Percentiles rank a stretch among this genome's conserved stretches.
These are phyloP conservation scores for Penicillium roqueforti DNA, from an alignment of 495 filamentous ascomycete species.

Conservation along the genomic window DNA sequence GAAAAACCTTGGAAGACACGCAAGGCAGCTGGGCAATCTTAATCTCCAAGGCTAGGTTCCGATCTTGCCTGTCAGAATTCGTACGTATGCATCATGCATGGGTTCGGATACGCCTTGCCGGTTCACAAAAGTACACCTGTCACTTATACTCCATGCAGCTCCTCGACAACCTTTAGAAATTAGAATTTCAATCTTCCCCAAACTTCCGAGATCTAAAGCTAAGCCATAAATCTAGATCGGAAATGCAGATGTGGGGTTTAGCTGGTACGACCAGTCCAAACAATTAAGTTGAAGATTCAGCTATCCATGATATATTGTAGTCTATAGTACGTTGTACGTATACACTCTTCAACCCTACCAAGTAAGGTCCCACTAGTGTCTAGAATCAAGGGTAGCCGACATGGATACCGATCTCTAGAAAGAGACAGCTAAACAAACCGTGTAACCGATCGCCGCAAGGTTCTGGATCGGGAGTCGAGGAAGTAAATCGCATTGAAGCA, in stretches of 20 bases:
- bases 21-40: no score
- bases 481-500: neutral
- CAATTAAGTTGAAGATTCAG: neutral
- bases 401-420: neutral
- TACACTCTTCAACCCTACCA: neutral
- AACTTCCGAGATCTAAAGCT: neutral
- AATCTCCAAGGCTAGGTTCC: neutral
- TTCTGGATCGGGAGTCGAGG: neutral
- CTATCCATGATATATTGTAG: neutral
- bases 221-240: conserved; percentile 4
- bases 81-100: conserved; percentile 3
- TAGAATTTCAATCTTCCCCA: neutral
- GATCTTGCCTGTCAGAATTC: neutral
- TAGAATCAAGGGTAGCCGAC: neutral
- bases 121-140: conserved; percentile 4
- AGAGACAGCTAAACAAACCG: neutral
- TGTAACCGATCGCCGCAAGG: neutral
- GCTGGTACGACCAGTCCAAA: neutral
- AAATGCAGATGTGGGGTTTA: neutral
- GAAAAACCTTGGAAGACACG: neutral
- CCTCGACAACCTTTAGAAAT: neutral
- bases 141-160: neutral
- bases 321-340: neutral
- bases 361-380: neutral
- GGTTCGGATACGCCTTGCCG: neutral